Percentiles rank a stretch among this genome's conserved stretches.
These are phyloP conservation scores for Leersia perrieri DNA, from an alignment of 176 grass and related monocot species.

Conservation along the genomic window DNA sequence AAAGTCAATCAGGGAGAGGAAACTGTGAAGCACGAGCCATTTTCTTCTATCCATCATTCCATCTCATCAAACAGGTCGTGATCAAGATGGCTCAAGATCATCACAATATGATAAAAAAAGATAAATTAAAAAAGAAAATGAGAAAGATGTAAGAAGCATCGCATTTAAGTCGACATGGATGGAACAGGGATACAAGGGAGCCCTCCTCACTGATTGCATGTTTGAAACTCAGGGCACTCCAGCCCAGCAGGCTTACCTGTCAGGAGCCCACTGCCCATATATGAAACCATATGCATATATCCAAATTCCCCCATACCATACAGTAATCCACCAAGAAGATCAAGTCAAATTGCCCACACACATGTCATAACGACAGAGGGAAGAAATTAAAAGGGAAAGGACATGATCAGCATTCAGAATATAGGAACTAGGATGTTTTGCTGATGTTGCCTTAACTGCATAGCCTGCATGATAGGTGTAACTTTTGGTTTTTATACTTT, in stretches of 20 bases:
- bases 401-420: constrained; percentile 12
- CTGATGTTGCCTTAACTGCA: neutral
- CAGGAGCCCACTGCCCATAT: constrained; percentile 41
- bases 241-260: constrained; percentile 43
- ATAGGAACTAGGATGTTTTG: neutral
- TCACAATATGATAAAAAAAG: neutral
- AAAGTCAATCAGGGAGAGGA: neutral
- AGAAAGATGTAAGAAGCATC: constrained; percentile 37
- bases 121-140: neutral
- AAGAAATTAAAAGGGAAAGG: constrained; percentile 2
- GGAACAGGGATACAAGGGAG: constrained; percentile 43
- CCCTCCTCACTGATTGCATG: constrained; percentile 45
- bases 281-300: constrained; percentile 22
- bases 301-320: constrained; percentile 18
- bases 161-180: constrained; percentile 26
- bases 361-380: constrained; percentile 4
- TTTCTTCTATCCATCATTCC: neutral
- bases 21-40: neutral
- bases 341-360: constrained; percentile 11
- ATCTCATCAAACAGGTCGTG: neutral
- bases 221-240: constrained; percentile 18
- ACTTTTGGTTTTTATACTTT: neutral
- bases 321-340: constrained; percentile 10
- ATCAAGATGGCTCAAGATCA: neutral
- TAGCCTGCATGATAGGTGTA: neutral